Percentiles rank a stretch among this genome's conserved stretches.
These are phyloP conservation scores for Tetrahymena malaccensis DNA, from an alignment of 73 alveolate genomes.

Conservation along the genomic window DNA sequence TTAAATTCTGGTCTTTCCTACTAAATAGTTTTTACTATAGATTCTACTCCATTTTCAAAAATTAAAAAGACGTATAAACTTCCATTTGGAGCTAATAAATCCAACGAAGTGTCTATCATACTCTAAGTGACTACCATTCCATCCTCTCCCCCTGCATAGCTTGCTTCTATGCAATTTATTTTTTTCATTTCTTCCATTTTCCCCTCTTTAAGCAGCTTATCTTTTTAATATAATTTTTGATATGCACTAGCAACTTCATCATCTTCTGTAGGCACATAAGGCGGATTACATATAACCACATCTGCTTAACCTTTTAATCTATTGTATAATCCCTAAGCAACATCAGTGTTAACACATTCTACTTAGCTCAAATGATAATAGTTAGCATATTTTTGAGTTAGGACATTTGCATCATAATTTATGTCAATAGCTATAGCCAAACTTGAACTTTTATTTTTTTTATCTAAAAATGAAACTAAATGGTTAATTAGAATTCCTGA, in stretches of 20 bases:
- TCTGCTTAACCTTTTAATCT: constrained; percentile 7
- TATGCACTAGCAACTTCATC: constrained; percentile 18
- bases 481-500: constrained; percentile 25
- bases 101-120: not conserved
- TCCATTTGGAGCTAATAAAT: not conserved
- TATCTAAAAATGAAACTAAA: not conserved
- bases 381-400: not conserved
- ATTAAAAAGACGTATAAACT: not conserved
- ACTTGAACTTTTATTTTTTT: constrained; percentile 2
- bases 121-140: constrained; percentile 25
- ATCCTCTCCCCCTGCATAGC: constrained; percentile 40
- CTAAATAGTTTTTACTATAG: not conserved
- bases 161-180: constrained; percentile 20
- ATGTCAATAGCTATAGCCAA: constrained; percentile 19
- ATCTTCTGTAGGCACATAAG: constrained; percentile 41
- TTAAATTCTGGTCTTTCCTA: not conserved
- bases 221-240: constrained; percentile 6
- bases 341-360: constrained; percentile 20
- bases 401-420: constrained; percentile 33
- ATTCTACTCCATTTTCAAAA: not conserved
- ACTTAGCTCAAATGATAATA: constrained; percentile 4
- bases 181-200: constrained; percentile 17
- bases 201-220: constrained; percentile 2
- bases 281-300: constrained; percentile 31
- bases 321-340: constrained; percentile 6